Conservation (phyloP, 2,329 filamentous ascomycete species). For the Pseudodiploospora longispora region DNA sequence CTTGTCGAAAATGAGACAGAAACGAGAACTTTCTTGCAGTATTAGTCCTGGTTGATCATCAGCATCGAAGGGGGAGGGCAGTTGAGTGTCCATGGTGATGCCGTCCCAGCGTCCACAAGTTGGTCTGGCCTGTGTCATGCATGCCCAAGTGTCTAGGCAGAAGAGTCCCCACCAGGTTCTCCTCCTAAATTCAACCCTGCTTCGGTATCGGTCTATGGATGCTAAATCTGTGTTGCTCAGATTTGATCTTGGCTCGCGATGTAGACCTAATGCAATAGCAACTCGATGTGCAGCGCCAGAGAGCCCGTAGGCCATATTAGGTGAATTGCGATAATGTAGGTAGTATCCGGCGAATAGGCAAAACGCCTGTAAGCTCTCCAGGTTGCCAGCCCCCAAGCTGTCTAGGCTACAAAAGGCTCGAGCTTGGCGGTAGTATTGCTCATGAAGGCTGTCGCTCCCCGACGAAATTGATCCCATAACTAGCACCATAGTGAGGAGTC, state of each 20-base stretch:
- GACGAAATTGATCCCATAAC: slow-evolving; percentile 53
- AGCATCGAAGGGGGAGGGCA: slow-evolving; percentile 13
- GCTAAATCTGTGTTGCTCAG: too few relatives aligned
- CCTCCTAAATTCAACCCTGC: slow-evolving; percentile 1
- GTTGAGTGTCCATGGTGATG: slow-evolving; percentile 21
- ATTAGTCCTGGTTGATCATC: slow-evolving; percentile 19
- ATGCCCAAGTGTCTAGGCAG: slow-evolving; percentile 67
- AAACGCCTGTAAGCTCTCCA: slow-evolving; percentile 67
- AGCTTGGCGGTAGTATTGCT: slow-evolving; percentile 48
- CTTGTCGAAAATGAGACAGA: slow-evolving; percentile 22
- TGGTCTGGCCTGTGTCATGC: slow-evolving; percentile 61
- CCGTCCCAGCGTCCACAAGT: slow-evolving; percentile 55
- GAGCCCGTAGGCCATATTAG: slow-evolving; percentile 68
- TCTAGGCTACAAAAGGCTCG: slow-evolving; percentile 46
- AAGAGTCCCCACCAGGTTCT: slow-evolving; percentile 67
- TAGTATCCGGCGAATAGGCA: slow-evolving; percentile 68
- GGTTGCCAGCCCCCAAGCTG: slow-evolving; percentile 50
- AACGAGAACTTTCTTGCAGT: slow-evolving; percentile 17
- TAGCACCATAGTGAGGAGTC: slow-evolving; percentile 54
- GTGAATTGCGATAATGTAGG: slow-evolving; percentile 68
- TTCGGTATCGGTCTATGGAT: background rate
- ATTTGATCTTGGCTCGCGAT: slow-evolving; percentile 43
- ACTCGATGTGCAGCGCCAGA: slow-evolving; percentile 64
- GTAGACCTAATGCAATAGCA: slow-evolving; percentile 65
- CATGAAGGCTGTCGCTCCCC: slow-evolving; percentile 46